phyloP scores from a whole-genome alignment of 371 early-diverging fungal genomes.

The Apophysomyces variabilis region DNA sequence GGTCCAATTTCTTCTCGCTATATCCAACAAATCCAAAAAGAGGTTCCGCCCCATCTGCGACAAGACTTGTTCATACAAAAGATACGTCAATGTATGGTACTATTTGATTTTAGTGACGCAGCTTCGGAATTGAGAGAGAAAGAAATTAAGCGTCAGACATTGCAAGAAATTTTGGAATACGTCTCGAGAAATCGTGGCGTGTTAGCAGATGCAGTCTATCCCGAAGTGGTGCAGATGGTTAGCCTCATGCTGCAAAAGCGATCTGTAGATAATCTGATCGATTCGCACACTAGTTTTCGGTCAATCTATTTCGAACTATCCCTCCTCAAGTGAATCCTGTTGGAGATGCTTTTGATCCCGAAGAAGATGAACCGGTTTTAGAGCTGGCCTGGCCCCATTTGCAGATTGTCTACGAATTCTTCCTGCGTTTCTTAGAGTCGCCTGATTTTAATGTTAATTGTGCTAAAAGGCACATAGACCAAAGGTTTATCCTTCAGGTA shows the following conservation, averaged over 20 bases:
- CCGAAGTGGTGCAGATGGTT: conserved; percentile 91
- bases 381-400: conserved; percentile 96
- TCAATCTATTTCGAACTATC: conserved; percentile 91
- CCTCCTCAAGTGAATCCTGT: conserved; percentile 93
- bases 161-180: conserved; percentile 90
- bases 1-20: background rate
- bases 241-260: conserved; percentile 3
- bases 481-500: conserved; percentile 88
- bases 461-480: conserved; percentile 93
- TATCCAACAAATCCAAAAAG: conserved; percentile 35
- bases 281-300: conserved; percentile 66
- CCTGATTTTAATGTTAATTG: conserved; percentile 93
- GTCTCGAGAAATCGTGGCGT: conserved; percentile 84
- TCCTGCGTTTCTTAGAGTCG: conserved; percentile 92
- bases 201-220: conserved; percentile 86
- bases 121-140: conserved; percentile 87
- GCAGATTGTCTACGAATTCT: conserved; percentile 94
- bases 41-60: conserved; percentile 73
- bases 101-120: conserved; percentile 93
- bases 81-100: conserved; percentile 83
- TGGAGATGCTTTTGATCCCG: conserved; percentile 97
- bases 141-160: conserved; percentile 89
- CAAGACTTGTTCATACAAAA: conserved; percentile 85
- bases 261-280: background rate
- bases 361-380: conserved; percentile 95